Evolutionary conservation across 768 basidiomycete species (phyloP).

Genomic region (Daedaleopsis nitida): DNA sequence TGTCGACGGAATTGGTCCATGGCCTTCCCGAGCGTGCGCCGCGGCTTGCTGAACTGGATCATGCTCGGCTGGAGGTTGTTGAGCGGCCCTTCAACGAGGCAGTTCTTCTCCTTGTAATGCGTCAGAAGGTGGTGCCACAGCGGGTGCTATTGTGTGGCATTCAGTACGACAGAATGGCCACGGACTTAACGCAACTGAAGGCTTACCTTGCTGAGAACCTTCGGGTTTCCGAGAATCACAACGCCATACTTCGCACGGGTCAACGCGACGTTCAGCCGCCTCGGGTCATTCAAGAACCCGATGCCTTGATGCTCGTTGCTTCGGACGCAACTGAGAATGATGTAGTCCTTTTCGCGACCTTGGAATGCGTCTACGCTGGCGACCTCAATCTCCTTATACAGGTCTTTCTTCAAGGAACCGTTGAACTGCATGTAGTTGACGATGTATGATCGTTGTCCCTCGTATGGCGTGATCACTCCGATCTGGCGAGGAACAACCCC

Average conservation of each 20-base stretch:
- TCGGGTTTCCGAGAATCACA: conserved; percentile 99
- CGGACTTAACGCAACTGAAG: conserved; percentile 4
- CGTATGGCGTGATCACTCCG: conserved; percentile 98
- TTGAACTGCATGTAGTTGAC: conserved; percentile 99
- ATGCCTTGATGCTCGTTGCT: conserved; percentile 99
- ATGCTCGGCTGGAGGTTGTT: conserved; percentile 97
- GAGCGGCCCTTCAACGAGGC: conserved; percentile 93
- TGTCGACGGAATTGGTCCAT: conserved; percentile 94
- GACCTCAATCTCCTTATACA: conserved; percentile 99
- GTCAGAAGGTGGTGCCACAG: conserved; percentile 98
- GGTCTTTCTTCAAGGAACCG: conserved; percentile 97
- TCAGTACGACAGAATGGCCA: conserved; percentile 14
- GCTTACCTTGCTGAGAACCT: conserved; percentile 95
- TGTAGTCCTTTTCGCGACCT: conserved; percentile 99
- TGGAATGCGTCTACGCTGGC: conserved; percentile 99
- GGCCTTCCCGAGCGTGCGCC: conserved; percentile 83
- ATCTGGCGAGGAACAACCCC: conserved; percentile 95
- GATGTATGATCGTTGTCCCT: conserved; percentile 97
- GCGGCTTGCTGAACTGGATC: conserved; percentile 99
- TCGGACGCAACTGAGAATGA: conserved; percentile 95
- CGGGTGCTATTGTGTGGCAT: conserved; percentile 68
- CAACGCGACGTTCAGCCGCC: conserved; percentile 94
- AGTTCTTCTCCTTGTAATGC: conserved; percentile 95
- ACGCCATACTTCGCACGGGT: conserved; percentile 98
- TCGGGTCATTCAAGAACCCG: conserved; percentile 97